A percentile compares a stretch with the other conserved stretches of the same genome.
Conservation (phyloP, 2,329 filamentous ascomycete genomes). For the Neocucurbitaria cava region DNA sequence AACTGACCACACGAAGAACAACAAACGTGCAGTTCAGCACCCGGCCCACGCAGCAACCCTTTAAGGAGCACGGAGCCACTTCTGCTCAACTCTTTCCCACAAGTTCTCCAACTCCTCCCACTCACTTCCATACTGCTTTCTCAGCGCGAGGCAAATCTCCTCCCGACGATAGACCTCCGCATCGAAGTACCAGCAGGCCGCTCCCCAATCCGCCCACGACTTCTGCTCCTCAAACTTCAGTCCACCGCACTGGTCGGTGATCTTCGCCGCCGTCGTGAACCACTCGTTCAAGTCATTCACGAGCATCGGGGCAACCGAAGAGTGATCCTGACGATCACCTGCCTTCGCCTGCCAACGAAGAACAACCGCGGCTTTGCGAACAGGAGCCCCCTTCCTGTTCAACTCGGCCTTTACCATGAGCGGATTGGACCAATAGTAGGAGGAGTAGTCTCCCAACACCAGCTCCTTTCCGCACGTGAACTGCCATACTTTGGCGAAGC, state of each 20-base stretch:
- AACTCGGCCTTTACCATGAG: neutral
- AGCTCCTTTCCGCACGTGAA: neutral
- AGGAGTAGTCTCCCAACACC: neutral
- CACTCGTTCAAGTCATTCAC: neutral
- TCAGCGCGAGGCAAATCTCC: too few relatives aligned
- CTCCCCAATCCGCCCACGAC: neutral
- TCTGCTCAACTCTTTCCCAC: neutral
- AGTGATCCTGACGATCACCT: neutral
- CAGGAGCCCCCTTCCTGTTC: neutral
- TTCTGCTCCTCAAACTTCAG: neutral
- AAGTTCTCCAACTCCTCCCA: neutral
- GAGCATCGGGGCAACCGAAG: neutral
- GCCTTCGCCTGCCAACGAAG: constrained; percentile 3
- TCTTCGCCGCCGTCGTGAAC: neutral
- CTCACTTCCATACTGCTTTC: neutral
- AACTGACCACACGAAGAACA: too few relatives aligned
- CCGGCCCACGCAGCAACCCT: too few relatives aligned
- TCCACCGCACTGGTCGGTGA: neutral
- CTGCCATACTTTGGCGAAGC: neutral
- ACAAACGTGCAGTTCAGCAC: too few relatives aligned
- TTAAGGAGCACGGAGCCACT: too few relatives aligned
- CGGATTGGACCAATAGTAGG: neutral
- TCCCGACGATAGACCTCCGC: neutral
- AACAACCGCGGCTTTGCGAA: constrained; percentile 4
- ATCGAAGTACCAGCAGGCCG: constrained; percentile 2